Evolutionary conservation across 345 rosid genomes (phyloP).

Genomic region (Cardamine resedifolia): DNA sequence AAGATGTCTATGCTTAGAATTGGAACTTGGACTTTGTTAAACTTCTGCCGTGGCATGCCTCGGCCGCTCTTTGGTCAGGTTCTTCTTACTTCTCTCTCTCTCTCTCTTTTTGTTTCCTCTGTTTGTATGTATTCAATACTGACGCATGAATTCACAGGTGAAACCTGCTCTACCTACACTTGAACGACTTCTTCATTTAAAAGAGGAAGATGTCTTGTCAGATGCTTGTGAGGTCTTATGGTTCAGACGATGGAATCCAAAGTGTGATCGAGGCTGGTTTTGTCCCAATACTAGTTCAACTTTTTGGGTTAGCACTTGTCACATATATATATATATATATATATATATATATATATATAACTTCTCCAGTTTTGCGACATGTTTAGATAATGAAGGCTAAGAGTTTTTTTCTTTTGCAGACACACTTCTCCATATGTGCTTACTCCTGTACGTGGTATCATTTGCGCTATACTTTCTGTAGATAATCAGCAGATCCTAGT

Average conservation of each 20-base stretch:
- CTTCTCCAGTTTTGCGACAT: not conserved
- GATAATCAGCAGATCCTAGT: not conserved
- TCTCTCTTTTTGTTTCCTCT: not conserved
- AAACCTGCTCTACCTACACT: not conserved
- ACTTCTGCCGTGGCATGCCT: slow-evolving; percentile 60
- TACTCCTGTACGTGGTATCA: not conserved
- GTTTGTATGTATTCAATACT: not conserved
- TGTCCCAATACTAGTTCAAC: not conserved
- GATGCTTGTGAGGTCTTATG: not conserved
- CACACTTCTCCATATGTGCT: not conserved
- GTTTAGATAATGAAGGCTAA: not conserved
- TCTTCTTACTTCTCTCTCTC: not conserved
- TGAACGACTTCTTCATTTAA: not conserved
- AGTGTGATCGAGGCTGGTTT: not conserved
- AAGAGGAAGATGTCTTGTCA: not conserved
- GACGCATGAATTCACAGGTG: not conserved
- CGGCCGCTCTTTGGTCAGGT: slow-evolving; percentile 54
- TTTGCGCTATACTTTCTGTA: not conserved
- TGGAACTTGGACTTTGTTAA: slow-evolving; percentile 62
- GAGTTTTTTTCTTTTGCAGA: not conserved
- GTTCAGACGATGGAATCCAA: not conserved
- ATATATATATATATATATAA: too few relatives aligned
- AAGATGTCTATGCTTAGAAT: slow-evolving; percentile 53
- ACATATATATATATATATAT: not conserved
- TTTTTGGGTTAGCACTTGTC: not conserved